phyloP scores from a whole-genome alignment of 148 eudicot species.

The Arbutus unedo region DNA sequence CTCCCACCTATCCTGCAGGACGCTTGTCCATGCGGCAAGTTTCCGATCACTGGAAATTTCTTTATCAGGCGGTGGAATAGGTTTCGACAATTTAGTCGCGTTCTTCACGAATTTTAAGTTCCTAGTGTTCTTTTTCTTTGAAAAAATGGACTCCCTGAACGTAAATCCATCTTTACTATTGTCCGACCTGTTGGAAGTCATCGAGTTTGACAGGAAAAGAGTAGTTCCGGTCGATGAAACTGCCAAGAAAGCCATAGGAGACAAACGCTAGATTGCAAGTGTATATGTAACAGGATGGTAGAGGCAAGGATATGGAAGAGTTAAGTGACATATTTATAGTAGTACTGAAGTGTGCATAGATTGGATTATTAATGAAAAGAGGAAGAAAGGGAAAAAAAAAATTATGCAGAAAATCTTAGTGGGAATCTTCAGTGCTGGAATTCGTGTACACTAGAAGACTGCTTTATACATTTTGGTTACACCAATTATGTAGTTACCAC shows the following conservation, averaged over 20 bases:
- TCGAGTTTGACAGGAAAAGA: neutral
- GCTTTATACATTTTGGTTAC: neutral
- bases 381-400: neutral
- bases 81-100: slow-evolving; percentile 39
- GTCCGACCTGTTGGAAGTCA: slow-evolving; percentile 4
- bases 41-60: slow-evolving; percentile 27
- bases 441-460: slow-evolving; percentile 33
- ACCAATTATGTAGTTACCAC: neutral
- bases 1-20: slow-evolving; percentile 87
- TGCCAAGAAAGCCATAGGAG: slow-evolving; percentile 36
- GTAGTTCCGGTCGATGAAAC: slow-evolving; percentile 22
- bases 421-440: slow-evolving; percentile 37
- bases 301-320: neutral
- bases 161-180: slow-evolving; percentile 10
- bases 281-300: neutral
- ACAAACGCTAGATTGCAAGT: neutral
- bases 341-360: neutral
- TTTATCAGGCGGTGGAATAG: slow-evolving; percentile 22
- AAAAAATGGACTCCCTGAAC: slow-evolving; percentile 16
- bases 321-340: neutral
- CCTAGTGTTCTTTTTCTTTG: slow-evolving; percentile 15
- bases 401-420: neutral
- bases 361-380: neutral
- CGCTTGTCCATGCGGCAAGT: slow-evolving; percentile 82
- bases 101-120: slow-evolving; percentile 28